Evolutionary conservation across 2,329 filamentous ascomycete species (phyloP).

Genomic region (Ceratocystiopsis brevicomis): DNA sequence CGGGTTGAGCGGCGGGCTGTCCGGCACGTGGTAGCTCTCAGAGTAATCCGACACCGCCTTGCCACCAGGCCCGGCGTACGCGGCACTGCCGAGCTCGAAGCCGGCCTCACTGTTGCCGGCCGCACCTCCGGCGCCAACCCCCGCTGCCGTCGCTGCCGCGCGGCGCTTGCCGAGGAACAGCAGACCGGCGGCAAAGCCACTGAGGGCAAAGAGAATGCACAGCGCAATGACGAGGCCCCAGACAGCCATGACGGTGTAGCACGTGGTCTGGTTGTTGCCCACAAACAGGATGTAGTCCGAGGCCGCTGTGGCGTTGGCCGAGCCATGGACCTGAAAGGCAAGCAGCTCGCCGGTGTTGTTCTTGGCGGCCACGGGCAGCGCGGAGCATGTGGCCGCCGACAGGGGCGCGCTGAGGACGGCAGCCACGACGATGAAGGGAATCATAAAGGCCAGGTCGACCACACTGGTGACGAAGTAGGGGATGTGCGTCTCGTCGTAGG

Average conservation of each 20-base stretch:
- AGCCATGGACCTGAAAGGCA: slow-evolving; percentile 17
- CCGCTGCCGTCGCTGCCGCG: slow-evolving; percentile 3
- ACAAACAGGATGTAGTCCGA: slow-evolving; percentile 28
- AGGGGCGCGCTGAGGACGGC: slow-evolving; percentile 65
- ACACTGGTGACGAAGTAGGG: slow-evolving; percentile 53
- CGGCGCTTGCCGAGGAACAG: slow-evolving; percentile 40
- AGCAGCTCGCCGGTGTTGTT: slow-evolving; percentile 27
- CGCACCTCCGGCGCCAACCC: not conserved
- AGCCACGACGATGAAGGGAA: slow-evolving; percentile 61
- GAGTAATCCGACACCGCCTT: no score
- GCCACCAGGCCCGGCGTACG: no score
- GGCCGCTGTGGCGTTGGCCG: slow-evolving; percentile 7
- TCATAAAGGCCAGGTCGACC: slow-evolving; percentile 49
- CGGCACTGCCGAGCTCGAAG: not conserved
- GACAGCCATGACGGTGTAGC: slow-evolving; percentile 68
- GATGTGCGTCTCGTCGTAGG: slow-evolving; percentile 41
- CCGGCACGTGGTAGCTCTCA: not conserved
- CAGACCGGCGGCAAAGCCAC: slow-evolving; percentile 35
- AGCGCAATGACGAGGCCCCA: slow-evolving; percentile 74
- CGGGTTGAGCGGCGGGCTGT: not conserved
- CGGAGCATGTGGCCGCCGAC: slow-evolving; percentile 54
- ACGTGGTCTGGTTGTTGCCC: slow-evolving; percentile 40
- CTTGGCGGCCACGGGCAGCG: slow-evolving; percentile 22
- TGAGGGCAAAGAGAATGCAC: slow-evolving; percentile 51
- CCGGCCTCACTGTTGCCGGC: not conserved